A percentile compares a stretch with the other conserved stretches of the same genome.
Conservation (phyloP, 805 yeast genomes). For the Metschnikowia koreensis region DNA sequence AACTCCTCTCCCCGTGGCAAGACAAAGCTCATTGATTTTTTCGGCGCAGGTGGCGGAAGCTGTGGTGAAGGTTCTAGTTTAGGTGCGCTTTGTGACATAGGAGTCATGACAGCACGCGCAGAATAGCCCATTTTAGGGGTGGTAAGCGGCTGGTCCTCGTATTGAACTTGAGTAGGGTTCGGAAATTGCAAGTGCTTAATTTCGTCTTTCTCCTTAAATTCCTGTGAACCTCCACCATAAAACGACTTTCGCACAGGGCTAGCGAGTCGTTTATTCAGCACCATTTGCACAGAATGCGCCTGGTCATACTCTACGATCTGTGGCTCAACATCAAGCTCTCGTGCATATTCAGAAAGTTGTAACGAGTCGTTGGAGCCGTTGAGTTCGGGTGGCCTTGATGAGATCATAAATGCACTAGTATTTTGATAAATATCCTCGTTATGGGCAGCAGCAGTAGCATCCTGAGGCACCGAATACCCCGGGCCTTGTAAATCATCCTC, state of each 20-base stretch:
- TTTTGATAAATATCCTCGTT: slow-evolving; percentile 11
- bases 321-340: slow-evolving; percentile 17
- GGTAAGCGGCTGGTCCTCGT: slow-evolving; percentile 12
- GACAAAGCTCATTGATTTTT: slow-evolving; percentile 27
- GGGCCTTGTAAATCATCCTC: slow-evolving; percentile 1
- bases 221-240: background rate
- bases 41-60: slow-evolving; percentile 33
- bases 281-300: slow-evolving; percentile 7
- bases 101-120: slow-evolving; percentile 7
- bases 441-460: background rate
- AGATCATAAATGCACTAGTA: slow-evolving; percentile 18
- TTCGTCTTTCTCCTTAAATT: background rate
- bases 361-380: slow-evolving; percentile 13
- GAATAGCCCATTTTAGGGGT: slow-evolving; percentile 5
- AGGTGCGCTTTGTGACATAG: slow-evolving; percentile 3
- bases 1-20: slow-evolving; percentile 36
- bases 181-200: slow-evolving; percentile 8
- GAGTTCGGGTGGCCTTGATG: slow-evolving; percentile 11
- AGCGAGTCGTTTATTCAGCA: slow-evolving; percentile 5
- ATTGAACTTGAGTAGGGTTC: slow-evolving; percentile 17
- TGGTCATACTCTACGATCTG: slow-evolving; percentile 12
- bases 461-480: background rate
- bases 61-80: slow-evolving; percentile 35
- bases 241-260: slow-evolving; percentile 3
- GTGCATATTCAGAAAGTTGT: slow-evolving; percentile 15